Base-by-base conservation (phyloP, 176 grass and related monocot genomes). In the Paspalum notatum region DNA sequence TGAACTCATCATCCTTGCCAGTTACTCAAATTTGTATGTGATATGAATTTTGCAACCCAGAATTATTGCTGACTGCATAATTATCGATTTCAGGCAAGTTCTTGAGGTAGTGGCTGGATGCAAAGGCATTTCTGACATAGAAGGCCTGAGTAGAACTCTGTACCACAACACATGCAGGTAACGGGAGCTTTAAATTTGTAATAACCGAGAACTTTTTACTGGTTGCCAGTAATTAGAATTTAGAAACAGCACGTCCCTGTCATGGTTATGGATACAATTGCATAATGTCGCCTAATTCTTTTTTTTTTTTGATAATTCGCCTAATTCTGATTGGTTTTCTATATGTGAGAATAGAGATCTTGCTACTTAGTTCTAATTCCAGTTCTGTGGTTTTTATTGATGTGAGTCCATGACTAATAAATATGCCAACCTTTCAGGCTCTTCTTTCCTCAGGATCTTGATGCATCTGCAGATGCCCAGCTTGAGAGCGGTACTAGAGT, bases 81-180 rank as follows among this genome's bases (percentile, higher is more conserved):
- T 24, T 80, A 44, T 51, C 43, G 3, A 47, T 79, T 68, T 37
- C 84, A 98, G 96, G 83, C 96, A 98, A 95, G 96, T 95, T 39
- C 82, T 98, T 68, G 95, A 95, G 72, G 88, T 95, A 70, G 84
- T 98, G 0, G 88, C 90, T 85, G 90, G 90, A 84, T 89, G 86
- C 82, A 95, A 98, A 95, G 90, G 86, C 78, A 93, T 95, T 68
- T 42, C 84, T 63, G 95, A 95, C 81, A 74, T 91, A 88, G 90
- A 91, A 45, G 74, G 80, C 65, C 70, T 98, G 40, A 91, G 95
- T 81, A 98, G 93, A 89, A 86, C 87, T 71, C 48, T 98, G 21
- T 95, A 95, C 84, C 90, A 91, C 47, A 98, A 98, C 81, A 98
- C 95, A 17, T 93, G 92, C 92, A 94, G 86, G 95, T 94, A 82